phyloP scores from a whole-genome alignment of 495 filamentous ascomycete genomes.

The Penicillium paxilli region DNA sequence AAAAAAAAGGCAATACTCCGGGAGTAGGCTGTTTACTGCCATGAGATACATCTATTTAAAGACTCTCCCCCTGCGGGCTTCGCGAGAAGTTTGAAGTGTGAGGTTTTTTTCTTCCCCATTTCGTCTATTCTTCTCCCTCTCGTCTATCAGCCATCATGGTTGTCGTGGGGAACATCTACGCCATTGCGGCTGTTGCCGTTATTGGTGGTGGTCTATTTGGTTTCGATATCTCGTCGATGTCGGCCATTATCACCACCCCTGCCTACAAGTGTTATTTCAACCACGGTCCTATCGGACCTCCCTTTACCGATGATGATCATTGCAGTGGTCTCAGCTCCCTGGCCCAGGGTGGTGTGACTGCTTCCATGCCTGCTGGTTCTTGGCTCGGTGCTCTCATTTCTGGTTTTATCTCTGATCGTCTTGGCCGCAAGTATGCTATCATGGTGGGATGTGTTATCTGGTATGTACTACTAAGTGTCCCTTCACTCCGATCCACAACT shows the following conservation, averaged over 20 bases:
- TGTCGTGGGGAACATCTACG: conserved; percentile 66
- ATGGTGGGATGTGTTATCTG: conserved; percentile 65
- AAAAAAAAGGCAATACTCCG: not conserved
- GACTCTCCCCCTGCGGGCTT: conserved; percentile 6
- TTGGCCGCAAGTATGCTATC: conserved; percentile 70
- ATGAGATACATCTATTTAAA: conserved; percentile 5
- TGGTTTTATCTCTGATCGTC: conserved; percentile 64
- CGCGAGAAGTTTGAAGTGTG: not conserved
- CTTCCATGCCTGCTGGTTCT: conserved; percentile 74
- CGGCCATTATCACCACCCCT: conserved; percentile 50
- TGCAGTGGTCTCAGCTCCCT: conserved; percentile 51
- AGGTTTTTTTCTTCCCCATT: not conserved
- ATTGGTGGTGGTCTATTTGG: conserved; percentile 81
- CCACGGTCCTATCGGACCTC: conserved; percentile 36
- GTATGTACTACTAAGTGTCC: conserved; percentile 30
- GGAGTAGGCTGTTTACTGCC: conserved; percentile 7
- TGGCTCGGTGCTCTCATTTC: conserved; percentile 70
- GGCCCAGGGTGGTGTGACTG: conserved; percentile 62
- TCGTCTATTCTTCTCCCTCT: conserved; percentile 1
- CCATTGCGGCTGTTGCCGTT: conserved; percentile 74
- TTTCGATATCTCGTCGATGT: conserved; percentile 82
- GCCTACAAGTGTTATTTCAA: conserved; percentile 68
- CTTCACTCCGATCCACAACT: too few species aligned
- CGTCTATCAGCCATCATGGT: conserved; percentile 22
- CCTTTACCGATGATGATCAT: conserved; percentile 26